Evolutionary conservation across 2,329 filamentous ascomycete genomes (phyloP), one percentile per base, ranked within the genome.

Genomic region (Dothidotthia symphoricarpi): DNA sequence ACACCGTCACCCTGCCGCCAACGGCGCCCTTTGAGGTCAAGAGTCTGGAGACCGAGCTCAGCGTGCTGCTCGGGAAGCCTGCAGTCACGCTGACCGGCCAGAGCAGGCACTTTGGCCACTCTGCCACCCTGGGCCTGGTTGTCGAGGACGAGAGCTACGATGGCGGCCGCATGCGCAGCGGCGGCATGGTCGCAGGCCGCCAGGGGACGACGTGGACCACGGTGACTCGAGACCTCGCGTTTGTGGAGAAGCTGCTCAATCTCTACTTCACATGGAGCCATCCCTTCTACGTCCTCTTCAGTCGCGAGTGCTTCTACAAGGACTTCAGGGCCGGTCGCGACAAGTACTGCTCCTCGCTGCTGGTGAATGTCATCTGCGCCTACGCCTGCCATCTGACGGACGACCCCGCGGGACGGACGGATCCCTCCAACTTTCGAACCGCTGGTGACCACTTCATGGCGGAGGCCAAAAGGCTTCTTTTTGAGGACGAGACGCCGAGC

Each of bases 391-490:
- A 82, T 34, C 83, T 85, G 50, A 87, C 84, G 1, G 80, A 76
- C 34, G 77, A 82, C 24, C 76, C 77, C 13, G 75, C 75, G 54
- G 83, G 82, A 9, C 77, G 83, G 26, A 77, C 75, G n/a, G 74
- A 82, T 40, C 75, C 80, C 0, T 69, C 73, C 49, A 77, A 86
- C 53, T 75, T 81, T 3, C 76, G 77, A 40, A 81, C 82, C 0
- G 82, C 83, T 1, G 85, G 85, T 4, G 81, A 88, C 45, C 79
- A 86, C 57, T 89, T 88, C 65, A 88, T 87, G 63, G 78, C 79
- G 35, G 85, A 89, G 60, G 76, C 80, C 6, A 74, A 77, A 43
- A 72, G 81, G 8, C 69, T 88, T 0, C 72, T 86, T 19, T 70
- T 76, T 39, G 69, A 77, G 37, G 61, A 67, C 26, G 70, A 85